A percentile compares a stretch with the other conserved stretches of the same genome.
Evolutionary conservation across 768 basidiomycete genomes (phyloP).

Genomic region (Tricholoma furcatifolium): DNA sequence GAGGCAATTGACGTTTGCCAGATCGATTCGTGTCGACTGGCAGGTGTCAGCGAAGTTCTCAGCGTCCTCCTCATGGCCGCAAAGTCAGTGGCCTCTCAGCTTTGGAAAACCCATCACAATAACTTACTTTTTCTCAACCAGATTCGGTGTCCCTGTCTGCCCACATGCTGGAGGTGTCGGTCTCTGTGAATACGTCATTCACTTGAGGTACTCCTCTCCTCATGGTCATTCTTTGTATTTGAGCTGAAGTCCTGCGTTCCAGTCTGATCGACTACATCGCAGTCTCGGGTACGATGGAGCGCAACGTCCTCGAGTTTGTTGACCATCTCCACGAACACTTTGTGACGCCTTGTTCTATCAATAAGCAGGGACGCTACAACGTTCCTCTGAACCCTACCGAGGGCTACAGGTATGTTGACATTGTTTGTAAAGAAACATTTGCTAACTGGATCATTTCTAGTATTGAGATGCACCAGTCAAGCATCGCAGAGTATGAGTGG

Average conservation of each 20-base stretch:
- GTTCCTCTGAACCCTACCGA: slow-evolving; percentile 74
- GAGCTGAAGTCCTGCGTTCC: background rate
- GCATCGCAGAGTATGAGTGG: slow-evolving; percentile 83
- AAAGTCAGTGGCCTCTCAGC: slow-evolving; percentile 45
- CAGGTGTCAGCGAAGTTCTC: slow-evolving; percentile 92
- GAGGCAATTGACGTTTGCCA: slow-evolving; percentile 95
- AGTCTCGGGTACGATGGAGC: slow-evolving; percentile 88
- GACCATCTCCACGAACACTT: slow-evolving; percentile 97
- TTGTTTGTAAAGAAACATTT: background rate
- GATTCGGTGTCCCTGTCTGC: slow-evolving; percentile 83
- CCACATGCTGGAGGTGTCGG: slow-evolving; percentile 96
- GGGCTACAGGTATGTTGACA: slow-evolving; percentile 66
- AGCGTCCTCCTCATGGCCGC: slow-evolving; percentile 88
- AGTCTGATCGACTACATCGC: slow-evolving; percentile 93
- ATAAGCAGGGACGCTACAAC: slow-evolving; percentile 81
- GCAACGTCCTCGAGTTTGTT: slow-evolving; percentile 89
- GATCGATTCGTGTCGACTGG: slow-evolving; percentile 92
- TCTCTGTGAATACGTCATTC: slow-evolving; percentile 89
- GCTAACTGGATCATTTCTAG: slow-evolving; percentile 36
- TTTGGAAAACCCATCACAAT: background rate
- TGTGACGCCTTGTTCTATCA: slow-evolving; percentile 85
- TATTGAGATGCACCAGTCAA: slow-evolving; percentile 84
- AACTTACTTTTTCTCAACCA: slow-evolving; percentile 20
- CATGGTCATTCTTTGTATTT: no score
- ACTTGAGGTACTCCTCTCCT: slow-evolving; percentile 56